Conservation (phyloP, 352 stramenopile species). For the Pythium rhizo-oryzae region DNA sequence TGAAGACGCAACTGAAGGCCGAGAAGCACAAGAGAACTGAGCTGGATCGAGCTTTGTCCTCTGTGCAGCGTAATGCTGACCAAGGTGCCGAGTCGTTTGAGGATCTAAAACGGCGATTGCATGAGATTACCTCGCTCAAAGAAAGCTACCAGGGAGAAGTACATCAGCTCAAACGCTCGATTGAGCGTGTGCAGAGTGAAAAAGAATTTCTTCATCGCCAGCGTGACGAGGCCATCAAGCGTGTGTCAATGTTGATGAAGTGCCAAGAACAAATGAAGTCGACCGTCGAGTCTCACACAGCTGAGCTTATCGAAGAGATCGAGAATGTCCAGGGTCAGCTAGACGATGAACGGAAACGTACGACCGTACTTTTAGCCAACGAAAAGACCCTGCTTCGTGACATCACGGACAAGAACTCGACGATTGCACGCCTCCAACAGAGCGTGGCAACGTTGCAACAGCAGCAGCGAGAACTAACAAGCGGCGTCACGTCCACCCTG, state of each 20-base stretch:
- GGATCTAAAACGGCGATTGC: conserved; percentile 46
- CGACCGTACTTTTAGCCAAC: conserved; percentile 58
- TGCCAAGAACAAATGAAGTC: conserved; percentile 70
- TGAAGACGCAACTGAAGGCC: conserved; percentile 66
- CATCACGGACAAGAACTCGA: conserved; percentile 65
- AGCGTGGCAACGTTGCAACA: conserved; percentile 44
- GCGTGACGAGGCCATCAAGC: conserved; percentile 61
- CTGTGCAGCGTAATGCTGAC: conserved; percentile 18
- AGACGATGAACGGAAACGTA: conserved; percentile 67
- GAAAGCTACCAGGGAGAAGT: conserved; percentile 62
- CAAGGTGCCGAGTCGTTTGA: conserved; percentile 28
- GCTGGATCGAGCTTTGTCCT: conserved; percentile 28
- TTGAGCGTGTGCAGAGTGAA: conserved; percentile 48
- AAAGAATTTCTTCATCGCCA: conserved; percentile 49
- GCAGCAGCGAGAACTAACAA: conserved; percentile 21
- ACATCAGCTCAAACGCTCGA: conserved; percentile 39
- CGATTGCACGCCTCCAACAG: conserved; percentile 55
- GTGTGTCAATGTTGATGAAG: conserved; percentile 53
- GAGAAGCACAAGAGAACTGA: conserved; percentile 59
- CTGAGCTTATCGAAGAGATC: conserved; percentile 70
- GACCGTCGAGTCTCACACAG: conserved; percentile 62
- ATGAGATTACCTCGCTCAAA: conserved; percentile 47
- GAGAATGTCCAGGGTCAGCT: conserved; percentile 65
- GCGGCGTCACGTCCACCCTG: conserved; percentile 3
- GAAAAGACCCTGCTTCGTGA: conserved; percentile 74